A percentile compares a stretch with the other conserved stretches of the same genome.
phyloP scores from a whole-genome alignment of 2,329 filamentous ascomycete genomes.

The Orbilia blumenaviensis region DNA sequence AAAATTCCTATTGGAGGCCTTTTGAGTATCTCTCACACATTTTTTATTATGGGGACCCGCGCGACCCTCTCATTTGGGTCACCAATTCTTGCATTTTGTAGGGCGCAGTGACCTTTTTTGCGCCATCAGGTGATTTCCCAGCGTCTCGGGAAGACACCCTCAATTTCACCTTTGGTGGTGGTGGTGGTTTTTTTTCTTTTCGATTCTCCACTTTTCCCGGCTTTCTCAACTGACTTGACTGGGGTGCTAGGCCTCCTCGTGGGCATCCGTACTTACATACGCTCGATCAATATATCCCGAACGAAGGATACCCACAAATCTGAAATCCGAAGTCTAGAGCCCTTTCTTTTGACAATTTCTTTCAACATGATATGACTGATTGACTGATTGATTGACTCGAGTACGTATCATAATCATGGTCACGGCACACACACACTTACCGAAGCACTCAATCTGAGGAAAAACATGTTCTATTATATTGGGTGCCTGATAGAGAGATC shows the following conservation, averaged over 20 bases:
- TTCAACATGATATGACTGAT: too few relatives aligned
- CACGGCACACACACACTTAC: too few relatives aligned
- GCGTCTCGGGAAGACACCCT: conserved; percentile 52
- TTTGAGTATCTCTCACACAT: not conserved
- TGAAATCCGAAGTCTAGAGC: too few relatives aligned
- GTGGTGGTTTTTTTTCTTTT: too few relatives aligned
- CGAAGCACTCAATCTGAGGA: conserved; percentile 25
- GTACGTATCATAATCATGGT: too few relatives aligned
- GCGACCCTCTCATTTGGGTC: conserved; percentile 20
- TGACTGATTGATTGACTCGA: too few relatives aligned
- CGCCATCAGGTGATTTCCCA: conserved; percentile 54
- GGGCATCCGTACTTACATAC: conserved; percentile 28
- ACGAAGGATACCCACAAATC: too few relatives aligned
- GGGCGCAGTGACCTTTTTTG: conserved; percentile 38
- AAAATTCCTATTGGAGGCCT: too few relatives aligned
- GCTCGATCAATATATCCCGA: not conserved
- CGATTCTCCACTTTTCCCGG: conserved; percentile 33
- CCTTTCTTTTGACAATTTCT: too few relatives aligned
- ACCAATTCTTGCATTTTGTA: too few relatives aligned
- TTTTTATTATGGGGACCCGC: not conserved
- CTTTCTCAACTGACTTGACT: conserved; percentile 11
- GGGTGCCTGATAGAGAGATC: conserved; percentile 48
- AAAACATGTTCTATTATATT: conserved; percentile 4
- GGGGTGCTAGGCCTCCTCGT: too few relatives aligned
- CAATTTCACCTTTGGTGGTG: conserved; percentile 48